Percentiles rank a stretch among this genome's conserved stretches.
Evolutionary conservation across 768 basidiomycete genomes (phyloP).

Genomic region (Stropharia rugosoannulata): DNA sequence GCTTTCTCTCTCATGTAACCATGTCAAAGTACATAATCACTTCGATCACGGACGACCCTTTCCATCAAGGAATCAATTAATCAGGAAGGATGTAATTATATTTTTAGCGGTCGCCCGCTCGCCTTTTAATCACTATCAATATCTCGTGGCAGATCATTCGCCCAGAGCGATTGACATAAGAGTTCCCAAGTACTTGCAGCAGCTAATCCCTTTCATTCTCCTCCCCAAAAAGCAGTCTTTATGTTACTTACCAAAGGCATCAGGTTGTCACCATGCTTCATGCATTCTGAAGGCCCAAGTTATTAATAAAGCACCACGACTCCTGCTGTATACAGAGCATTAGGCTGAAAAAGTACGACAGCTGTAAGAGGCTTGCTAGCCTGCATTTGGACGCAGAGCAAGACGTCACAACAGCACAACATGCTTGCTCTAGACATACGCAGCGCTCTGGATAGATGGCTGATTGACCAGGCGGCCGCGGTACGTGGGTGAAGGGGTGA

Average conservation of each 20-base stretch:
- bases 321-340: neutral
- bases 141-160: neutral
- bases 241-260: too few species aligned
- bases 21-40: constrained; percentile 4
- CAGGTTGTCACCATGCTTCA: too few species aligned
- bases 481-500: neutral
- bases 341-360: neutral
- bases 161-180: constrained; percentile 8
- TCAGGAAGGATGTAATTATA: neutral
- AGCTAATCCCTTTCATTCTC: neutral
- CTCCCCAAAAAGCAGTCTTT: too few species aligned
- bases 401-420: neutral
- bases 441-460: constrained; percentile 2
- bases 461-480: neutral
- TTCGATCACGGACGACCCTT: constrained; percentile 11
- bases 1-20: neutral
- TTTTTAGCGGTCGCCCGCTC: neutral
- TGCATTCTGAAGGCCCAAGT: too few species aligned
- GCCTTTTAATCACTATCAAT: constrained; percentile 12
- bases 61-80: constrained; percentile 17
- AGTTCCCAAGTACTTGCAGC: constrained; percentile 2
- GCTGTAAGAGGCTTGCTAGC: neutral
- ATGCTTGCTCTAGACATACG: neutral
- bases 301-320: too few species aligned
- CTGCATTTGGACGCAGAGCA: neutral